Evolutionary conservation across 257 asterid species (phyloP).

Genomic region (Solanum etuberosum): DNA sequence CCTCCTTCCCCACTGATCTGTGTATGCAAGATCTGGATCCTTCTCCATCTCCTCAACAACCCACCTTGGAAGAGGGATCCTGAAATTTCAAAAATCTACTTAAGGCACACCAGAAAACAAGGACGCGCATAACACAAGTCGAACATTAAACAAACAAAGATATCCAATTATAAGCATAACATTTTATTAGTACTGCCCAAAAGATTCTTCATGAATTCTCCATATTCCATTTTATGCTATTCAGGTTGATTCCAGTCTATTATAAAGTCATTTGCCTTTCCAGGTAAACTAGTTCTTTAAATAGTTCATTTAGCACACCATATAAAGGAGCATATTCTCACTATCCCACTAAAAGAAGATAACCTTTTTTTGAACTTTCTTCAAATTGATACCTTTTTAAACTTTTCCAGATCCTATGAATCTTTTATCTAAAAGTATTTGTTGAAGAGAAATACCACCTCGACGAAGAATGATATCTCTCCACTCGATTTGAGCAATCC

Average conservation of each 20-base stretch:
- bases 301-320: background rate
- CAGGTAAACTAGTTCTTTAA: background rate
- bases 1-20: constrained; percentile 96
- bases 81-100: constrained; percentile 11
- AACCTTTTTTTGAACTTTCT: background rate
- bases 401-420: background rate
- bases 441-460: background rate
- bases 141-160: background rate
- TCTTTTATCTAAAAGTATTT: background rate
- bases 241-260: background rate
- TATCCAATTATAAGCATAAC: background rate
- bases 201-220: background rate
- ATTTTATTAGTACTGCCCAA: background rate
- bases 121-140: background rate
- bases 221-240: background rate
- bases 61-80: constrained; percentile 93
- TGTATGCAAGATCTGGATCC: constrained; percentile 88
- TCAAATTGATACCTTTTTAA: background rate
- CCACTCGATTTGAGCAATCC: background rate
- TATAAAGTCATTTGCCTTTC: background rate
- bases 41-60: constrained; percentile 71
- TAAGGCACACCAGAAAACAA: background rate
- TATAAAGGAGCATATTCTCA: background rate
- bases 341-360: too few relatives aligned
- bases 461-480: background rate